These are phyloP conservation scores for Heliamphora exappendiculata DNA, from an alignment of 148 eudicot species.

Conservation along the genomic window DNA sequence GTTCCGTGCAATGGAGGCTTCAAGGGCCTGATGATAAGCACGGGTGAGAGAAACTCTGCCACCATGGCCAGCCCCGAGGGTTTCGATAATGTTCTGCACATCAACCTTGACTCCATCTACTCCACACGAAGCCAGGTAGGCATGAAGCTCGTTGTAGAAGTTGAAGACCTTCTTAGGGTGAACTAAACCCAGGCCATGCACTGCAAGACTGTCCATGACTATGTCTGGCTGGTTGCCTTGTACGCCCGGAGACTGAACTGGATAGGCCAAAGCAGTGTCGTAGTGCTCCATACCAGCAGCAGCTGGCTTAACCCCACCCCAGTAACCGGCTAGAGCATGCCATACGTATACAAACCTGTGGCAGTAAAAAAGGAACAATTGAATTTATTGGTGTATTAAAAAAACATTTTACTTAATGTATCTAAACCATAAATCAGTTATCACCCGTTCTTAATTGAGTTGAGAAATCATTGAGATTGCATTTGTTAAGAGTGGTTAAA, in stretches of 20 bases:
- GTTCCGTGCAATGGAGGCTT: conserved; percentile 67
- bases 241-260: conserved; percentile 79
- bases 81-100: conserved; percentile 88
- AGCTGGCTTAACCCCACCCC: conserved; percentile 95
- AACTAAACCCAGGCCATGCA: conserved; percentile 83
- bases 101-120: conserved; percentile 99
- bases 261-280: conserved; percentile 77
- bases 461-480: not conserved
- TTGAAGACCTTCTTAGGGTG: conserved; percentile 83
- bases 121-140: conserved; percentile 91
- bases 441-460: not conserved
- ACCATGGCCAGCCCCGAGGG: conserved; percentile 95
- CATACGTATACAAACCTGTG: conserved; percentile 79
- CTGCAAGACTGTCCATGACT: conserved; percentile 86
- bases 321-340: conserved; percentile 97
- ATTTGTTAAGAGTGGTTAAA: no score
- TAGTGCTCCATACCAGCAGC: conserved; percentile 88
- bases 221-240: conserved; percentile 88
- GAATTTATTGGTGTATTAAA: not conserved
- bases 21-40: conserved; percentile 72
- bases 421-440: not conserved
- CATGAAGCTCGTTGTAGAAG: conserved; percentile 93
- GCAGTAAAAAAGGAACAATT: not conserved
- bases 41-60: conserved; percentile 86
- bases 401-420: not conserved